Conservation (phyloP, 352 stramenopile species). For the Phytophthora crassamura region DNA sequence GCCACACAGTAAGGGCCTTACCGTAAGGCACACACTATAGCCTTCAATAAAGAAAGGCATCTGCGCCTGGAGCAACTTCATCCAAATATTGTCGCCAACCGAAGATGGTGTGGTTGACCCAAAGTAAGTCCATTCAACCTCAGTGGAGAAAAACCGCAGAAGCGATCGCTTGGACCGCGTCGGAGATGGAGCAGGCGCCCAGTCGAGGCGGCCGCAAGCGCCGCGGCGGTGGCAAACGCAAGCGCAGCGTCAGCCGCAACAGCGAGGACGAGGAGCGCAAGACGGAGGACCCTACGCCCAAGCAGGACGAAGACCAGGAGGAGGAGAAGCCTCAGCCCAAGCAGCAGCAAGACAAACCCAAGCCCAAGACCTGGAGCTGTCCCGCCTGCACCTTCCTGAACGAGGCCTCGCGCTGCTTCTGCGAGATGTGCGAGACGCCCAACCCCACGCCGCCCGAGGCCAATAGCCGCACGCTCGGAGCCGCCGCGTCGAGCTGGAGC, state of each 20-base stretch:
- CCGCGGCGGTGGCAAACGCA: slow-evolving; percentile 43
- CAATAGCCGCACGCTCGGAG: slow-evolving; percentile 11
- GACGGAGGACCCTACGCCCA: slow-evolving; percentile 6
- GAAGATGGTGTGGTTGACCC: no score
- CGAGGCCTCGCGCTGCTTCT: slow-evolving; percentile 61
- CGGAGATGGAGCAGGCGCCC: slow-evolving; percentile 28
- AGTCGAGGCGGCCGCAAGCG: slow-evolving; percentile 29
- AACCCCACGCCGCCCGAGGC: slow-evolving; percentile 49
- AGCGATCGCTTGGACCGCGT: not conserved
- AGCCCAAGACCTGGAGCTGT: slow-evolving; percentile 59
- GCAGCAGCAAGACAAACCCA: slow-evolving; percentile 16
- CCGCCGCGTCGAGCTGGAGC: slow-evolving; percentile 48
- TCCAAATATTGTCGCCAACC: no score
- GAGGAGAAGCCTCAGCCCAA: slow-evolving; percentile 1
- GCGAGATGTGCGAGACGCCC: slow-evolving; percentile 77
- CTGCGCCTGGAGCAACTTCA: no score
- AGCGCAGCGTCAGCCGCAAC: slow-evolving; percentile 30
- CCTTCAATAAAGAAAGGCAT: no score
- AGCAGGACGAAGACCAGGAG: not conserved
- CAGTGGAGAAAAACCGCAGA: slow-evolving; percentile 20
- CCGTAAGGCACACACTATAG: no score
- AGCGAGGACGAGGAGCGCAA: slow-evolving; percentile 29
- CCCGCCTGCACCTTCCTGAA: slow-evolving; percentile 79
- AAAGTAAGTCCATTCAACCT: slow-evolving; percentile 17
- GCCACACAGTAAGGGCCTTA: no score